Evolutionary conservation across 306 rosid species (phyloP).

Genomic region (Casuarina cunninghamiana): DNA sequence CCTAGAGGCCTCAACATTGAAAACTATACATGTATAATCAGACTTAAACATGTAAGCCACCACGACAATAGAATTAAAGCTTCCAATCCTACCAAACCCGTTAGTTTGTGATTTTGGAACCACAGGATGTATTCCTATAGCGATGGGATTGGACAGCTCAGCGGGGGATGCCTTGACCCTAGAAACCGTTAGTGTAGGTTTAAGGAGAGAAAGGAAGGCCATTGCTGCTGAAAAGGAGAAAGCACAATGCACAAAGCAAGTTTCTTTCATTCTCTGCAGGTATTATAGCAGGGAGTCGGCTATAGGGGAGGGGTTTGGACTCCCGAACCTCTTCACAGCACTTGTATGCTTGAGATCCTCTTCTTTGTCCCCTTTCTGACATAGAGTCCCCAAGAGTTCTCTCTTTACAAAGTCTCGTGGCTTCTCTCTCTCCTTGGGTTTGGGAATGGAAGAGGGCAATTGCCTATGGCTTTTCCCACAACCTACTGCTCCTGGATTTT

Average conservation of each 20-base stretch:
- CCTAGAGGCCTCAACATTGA: constrained; percentile 84
- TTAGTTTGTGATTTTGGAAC: constrained; percentile 49
- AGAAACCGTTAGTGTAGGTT: constrained; percentile 57
- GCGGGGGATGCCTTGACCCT: constrained; percentile 38
- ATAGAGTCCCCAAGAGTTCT: too few relatives aligned
- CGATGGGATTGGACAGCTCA: constrained; percentile 54
- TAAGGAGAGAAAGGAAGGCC: constrained; percentile 67
- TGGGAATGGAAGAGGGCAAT: too few relatives aligned
- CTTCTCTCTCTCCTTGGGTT: too few relatives aligned
- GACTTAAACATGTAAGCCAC: constrained; percentile 97
- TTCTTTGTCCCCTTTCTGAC: too few relatives aligned
- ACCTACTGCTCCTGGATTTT: too few relatives aligned
- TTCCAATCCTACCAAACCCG: constrained; percentile 97
- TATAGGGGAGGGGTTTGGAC: too few relatives aligned
- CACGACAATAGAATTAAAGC: constrained; percentile 40
- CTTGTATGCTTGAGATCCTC: too few relatives aligned
- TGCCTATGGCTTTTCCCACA: too few relatives aligned
- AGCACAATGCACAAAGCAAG: not conserved
- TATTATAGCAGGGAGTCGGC: not conserved
- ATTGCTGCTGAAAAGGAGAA: constrained; percentile 31
- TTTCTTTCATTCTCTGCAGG: not conserved
- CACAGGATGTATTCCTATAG: constrained; percentile 82
- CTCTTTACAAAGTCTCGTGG: too few relatives aligned
- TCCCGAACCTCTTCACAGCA: too few relatives aligned
- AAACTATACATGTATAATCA: constrained; percentile 87